Percentiles rank a stretch among this genome's conserved stretches.
Evolutionary conservation across 192 early-diverging fungal genomes (phyloP).

Genomic region (Rhizophagus sp.): DNA sequence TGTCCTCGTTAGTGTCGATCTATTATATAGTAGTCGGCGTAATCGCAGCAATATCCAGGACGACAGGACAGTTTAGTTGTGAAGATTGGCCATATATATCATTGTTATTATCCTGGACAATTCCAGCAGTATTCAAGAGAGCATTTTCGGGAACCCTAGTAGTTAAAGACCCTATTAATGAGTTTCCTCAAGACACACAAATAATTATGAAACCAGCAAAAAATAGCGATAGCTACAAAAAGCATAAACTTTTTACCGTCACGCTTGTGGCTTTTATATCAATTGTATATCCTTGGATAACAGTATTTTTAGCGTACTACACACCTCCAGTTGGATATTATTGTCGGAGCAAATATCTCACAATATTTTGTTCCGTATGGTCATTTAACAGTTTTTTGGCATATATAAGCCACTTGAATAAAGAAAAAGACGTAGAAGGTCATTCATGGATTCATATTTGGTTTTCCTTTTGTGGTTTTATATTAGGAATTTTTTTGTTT

Average conservation of each 20-base stretch:
- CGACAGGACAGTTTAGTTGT: neutral
- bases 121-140: neutral
- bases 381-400: neutral
- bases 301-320: neutral
- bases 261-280: neutral
- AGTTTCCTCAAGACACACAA: neutral
- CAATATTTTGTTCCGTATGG: neutral
- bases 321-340: neutral
- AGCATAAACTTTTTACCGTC: neutral
- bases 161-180: neutral
- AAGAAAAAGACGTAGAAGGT: too few relatives aligned
- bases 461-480: neutral
- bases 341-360: neutral
- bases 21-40: conserved; percentile 4
- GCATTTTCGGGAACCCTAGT: neutral
- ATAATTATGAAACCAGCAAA: neutral
- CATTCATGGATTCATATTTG: neutral
- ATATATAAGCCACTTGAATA: neutral
- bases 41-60: neutral
- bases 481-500: neutral
- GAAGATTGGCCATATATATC: neutral
- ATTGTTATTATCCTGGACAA: neutral
- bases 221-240: neutral
- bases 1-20: neutral
- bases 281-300: neutral